These are phyloP conservation scores for Blastobotrys apis DNA, from an alignment of 1,139 yeast species.

Conservation along the genomic window DNA sequence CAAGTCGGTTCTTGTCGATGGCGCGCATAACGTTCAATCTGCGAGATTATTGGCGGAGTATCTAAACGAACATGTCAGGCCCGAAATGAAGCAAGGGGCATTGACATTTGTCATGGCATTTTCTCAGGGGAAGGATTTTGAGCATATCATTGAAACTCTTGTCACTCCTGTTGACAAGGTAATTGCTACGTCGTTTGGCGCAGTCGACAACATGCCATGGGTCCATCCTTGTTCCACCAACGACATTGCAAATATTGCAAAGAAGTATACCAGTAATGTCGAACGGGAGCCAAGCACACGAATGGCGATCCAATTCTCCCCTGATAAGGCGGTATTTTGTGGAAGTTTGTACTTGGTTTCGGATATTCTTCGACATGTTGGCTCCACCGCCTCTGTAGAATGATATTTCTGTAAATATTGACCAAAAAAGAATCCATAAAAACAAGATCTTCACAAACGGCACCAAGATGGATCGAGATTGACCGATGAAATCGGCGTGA, in stretches of 20 bases:
- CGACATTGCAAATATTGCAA: background rate
- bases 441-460: too few relatives aligned
- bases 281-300: slow-evolving; percentile 16
- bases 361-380: slow-evolving; percentile 46
- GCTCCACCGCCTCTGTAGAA: too few relatives aligned
- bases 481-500: too few relatives aligned
- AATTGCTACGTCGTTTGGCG: slow-evolving; percentile 57
- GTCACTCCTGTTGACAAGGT: slow-evolving; percentile 51
- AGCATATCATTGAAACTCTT: slow-evolving; percentile 49
- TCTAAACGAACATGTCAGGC: slow-evolving; percentile 26
- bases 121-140: slow-evolving; percentile 65
- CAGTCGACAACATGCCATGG: slow-evolving; percentile 94
- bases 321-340: slow-evolving; percentile 53
- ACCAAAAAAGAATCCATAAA: too few relatives aligned
- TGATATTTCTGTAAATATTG: too few relatives aligned
- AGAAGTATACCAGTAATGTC: slow-evolving; percentile 6
- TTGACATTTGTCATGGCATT: slow-evolving; percentile 67
- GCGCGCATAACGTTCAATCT: slow-evolving; percentile 89
- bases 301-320: slow-evolving; percentile 25
- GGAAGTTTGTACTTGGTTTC: slow-evolving; percentile 79
- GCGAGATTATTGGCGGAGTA: slow-evolving; percentile 60
- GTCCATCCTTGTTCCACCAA: slow-evolving; percentile 43
- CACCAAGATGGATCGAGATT: too few relatives aligned
- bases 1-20: slow-evolving; percentile 72
- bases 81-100: slow-evolving; percentile 30